Evolutionary conservation across 306 rosid genomes (phyloP).

Genomic region (Hippophae tibetana): DNA sequence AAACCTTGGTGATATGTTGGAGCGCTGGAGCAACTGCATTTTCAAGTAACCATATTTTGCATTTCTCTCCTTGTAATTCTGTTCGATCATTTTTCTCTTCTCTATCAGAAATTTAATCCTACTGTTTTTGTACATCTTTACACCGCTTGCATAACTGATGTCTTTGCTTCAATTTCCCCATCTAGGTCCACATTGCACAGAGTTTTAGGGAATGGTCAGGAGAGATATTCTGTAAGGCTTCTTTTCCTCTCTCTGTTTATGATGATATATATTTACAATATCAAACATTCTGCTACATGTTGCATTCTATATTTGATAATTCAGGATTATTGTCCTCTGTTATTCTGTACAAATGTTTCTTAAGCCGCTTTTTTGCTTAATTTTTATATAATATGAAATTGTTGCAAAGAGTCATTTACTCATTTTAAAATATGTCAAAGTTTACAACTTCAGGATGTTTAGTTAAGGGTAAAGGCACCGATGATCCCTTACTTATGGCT

Average conservation of each 20-base stretch:
- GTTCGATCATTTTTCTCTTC: neutral
- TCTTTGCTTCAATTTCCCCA: conserved; percentile 10
- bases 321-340: neutral
- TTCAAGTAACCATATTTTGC: conserved; percentile 53
- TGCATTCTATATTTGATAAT: neutral
- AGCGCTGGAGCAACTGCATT: conserved; percentile 87
- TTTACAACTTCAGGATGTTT: no score
- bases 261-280: neutral
- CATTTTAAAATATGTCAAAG: no score
- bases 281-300: conserved; percentile 1
- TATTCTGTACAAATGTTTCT: neutral
- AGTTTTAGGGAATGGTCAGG: conserved; percentile 73
- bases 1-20: conserved; percentile 94
- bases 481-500: no score
- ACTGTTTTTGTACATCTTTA: neutral
- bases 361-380: neutral
- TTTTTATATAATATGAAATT: no score
- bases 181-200: conserved; percentile 93
- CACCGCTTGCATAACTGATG: neutral
- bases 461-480: no score
- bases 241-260: neutral
- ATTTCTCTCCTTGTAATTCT: neutral
- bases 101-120: neutral
- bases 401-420: no score
- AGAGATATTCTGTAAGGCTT: conserved; percentile 75